These are phyloP conservation scores for Stropharia rugosoannulata DNA, from an alignment of 768 basidiomycete genomes.

Conservation along the genomic window DNA sequence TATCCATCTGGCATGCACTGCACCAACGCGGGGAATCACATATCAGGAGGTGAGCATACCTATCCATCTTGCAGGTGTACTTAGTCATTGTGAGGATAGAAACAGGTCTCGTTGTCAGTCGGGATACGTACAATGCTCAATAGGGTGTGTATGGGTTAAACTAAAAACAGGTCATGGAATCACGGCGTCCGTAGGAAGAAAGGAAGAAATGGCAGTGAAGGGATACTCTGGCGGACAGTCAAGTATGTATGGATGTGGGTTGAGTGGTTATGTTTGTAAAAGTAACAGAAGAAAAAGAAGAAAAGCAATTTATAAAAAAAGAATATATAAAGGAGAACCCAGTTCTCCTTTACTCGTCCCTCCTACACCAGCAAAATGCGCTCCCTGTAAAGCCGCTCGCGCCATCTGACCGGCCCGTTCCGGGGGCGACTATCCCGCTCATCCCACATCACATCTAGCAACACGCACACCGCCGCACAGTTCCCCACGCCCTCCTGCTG, in stretches of 20 bases:
- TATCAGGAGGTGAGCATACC: no score
- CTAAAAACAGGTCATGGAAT: no score
- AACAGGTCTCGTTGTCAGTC: no score
- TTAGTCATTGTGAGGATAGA: no score
- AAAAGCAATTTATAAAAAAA: conserved; percentile 5
- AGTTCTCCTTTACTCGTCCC: no score
- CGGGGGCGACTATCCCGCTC: conserved; percentile 26
- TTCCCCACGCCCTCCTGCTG: conserved; percentile 61
- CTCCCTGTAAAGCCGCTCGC: conserved; percentile 46
- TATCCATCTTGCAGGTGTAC: no score
- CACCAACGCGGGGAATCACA: no score
- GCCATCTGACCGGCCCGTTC: conserved; percentile 56
- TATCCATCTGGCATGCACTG: no score
- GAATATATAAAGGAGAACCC: background rate
- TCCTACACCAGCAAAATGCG: conserved; percentile 47
- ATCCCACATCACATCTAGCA: conserved; percentile 63
- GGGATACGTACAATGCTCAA: no score
- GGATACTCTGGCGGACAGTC: background rate
- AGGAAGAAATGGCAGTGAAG: background rate
- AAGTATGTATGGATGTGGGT: background rate
- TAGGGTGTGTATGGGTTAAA: no score
- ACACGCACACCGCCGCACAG: conserved; percentile 46
- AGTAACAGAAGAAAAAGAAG: background rate
- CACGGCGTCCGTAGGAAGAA: no score
- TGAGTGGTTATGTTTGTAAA: background rate